Evolutionary conservation across 306 rosid genomes (phyloP).

Genomic region (Cucurbita argyrosperma): DNA sequence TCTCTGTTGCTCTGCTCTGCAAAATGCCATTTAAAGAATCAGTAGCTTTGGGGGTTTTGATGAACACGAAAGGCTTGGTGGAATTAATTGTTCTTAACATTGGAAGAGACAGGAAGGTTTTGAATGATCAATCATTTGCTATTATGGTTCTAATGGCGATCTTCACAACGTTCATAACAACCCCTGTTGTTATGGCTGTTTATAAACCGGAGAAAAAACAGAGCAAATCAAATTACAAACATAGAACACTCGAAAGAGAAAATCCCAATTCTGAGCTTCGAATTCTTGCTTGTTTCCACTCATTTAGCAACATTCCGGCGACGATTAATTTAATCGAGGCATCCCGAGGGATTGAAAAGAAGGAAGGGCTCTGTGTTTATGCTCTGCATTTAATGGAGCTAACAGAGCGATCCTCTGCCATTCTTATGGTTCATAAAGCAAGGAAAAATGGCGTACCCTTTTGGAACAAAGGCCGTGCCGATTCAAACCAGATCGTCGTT

Average conservation of each 20-base stretch:
- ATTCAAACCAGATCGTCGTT: slow-evolving; percentile 25
- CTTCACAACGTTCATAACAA: slow-evolving; percentile 75
- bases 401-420: slow-evolving; percentile 46
- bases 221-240: slow-evolving; percentile 23
- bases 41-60: slow-evolving; percentile 54
- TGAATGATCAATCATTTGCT: slow-evolving; percentile 80
- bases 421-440: slow-evolving; percentile 51
- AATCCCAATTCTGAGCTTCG: slow-evolving; percentile 34
- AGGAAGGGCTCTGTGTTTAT: slow-evolving; percentile 47
- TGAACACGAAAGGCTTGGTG: slow-evolving; percentile 90
- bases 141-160: slow-evolving; percentile 94
- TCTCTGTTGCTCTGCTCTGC: slow-evolving; percentile 32
- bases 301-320: slow-evolving; percentile 48
- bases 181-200: slow-evolving; percentile 47
- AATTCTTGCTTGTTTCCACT: slow-evolving; percentile 50
- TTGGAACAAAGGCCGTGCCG: slow-evolving; percentile 28
- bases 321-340: slow-evolving; percentile 63
- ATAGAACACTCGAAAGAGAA: slow-evolving; percentile 36
- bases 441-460: slow-evolving; percentile 47
- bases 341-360: slow-evolving; percentile 61
- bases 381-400: slow-evolving; percentile 76
- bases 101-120: slow-evolving; percentile 82
- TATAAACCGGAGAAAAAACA: slow-evolving; percentile 51
- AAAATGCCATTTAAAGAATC: slow-evolving; percentile 49
- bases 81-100: slow-evolving; percentile 84